phyloP scores from a whole-genome alignment of 305 asterid species.

The Fraxinus dipetala region DNA sequence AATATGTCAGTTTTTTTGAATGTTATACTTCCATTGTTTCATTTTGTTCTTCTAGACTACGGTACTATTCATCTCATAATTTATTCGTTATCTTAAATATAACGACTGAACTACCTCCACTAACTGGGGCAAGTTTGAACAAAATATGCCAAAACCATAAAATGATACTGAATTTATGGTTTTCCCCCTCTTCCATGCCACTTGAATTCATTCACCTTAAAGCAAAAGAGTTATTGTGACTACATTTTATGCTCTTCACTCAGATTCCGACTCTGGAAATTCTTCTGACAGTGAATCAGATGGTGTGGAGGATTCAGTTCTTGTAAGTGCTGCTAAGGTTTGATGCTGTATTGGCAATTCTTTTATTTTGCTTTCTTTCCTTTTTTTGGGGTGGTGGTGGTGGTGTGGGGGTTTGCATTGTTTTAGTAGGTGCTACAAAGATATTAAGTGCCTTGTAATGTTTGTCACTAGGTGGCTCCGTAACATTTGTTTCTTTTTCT shows the following conservation, averaged over 20 bases:
- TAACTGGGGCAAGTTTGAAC: not conserved
- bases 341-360: not conserved
- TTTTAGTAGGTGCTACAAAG: not conserved
- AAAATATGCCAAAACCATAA: not conserved
- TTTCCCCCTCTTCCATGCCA: not conserved
- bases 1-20: not conserved
- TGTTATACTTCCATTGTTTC: not conserved
- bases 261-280: constrained; percentile 59
- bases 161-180: not conserved
- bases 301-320: constrained; percentile 38
- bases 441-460: not conserved
- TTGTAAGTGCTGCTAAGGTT: constrained; percentile 37
- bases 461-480: not conserved
- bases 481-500: constrained; percentile 8
- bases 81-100: not conserved
- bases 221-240: not conserved
- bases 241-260: not conserved
- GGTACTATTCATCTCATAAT: not conserved
- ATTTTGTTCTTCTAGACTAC: not conserved
- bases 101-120: not conserved
- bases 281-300: constrained; percentile 41
- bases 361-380: not conserved
- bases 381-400: not conserved
- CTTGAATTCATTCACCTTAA: not conserved
- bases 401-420: not conserved